Evolutionary conservation across 345 rosid genomes (phyloP).

Genomic region (Boechera stricta): DNA sequence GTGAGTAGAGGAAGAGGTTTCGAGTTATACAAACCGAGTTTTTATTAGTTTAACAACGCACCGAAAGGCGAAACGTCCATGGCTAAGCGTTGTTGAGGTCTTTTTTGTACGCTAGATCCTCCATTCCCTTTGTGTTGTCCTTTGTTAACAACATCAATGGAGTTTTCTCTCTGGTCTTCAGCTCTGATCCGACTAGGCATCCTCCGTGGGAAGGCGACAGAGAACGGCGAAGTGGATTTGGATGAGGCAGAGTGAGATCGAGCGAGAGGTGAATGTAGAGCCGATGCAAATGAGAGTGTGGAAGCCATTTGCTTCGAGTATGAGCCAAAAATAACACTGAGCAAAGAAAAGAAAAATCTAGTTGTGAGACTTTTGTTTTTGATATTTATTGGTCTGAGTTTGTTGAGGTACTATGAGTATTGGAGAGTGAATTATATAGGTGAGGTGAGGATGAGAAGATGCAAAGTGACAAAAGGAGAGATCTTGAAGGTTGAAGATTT

Average conservation of each 20-base stretch:
- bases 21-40: neutral
- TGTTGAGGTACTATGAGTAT: neutral
- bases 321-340: neutral
- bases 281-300: slow-evolving; percentile 43
- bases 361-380: neutral
- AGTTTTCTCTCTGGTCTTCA: slow-evolving; percentile 50
- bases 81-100: slow-evolving; percentile 53
- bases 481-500: slow-evolving; percentile 43
- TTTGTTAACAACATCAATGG: slow-evolving; percentile 60
- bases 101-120: slow-evolving; percentile 53
- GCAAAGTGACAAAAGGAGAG: slow-evolving; percentile 13
- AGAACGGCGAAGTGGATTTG: slow-evolving; percentile 36
- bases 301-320: slow-evolving; percentile 48
- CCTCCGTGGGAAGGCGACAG: slow-evolving; percentile 44
- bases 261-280: slow-evolving; percentile 38
- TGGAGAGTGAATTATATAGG: neutral
- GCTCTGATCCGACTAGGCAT: slow-evolving; percentile 46
- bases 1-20: neutral
- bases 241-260: neutral
- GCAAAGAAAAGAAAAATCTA: neutral
- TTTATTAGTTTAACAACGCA: slow-evolving; percentile 42
- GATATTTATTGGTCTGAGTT: neutral
- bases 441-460: slow-evolving; percentile 12
- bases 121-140: slow-evolving; percentile 45
- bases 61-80: slow-evolving; percentile 71